Base-by-base conservation (phyloP, 2,329 filamentous ascomycete species). In the Sarocladium kiliense region DNA sequence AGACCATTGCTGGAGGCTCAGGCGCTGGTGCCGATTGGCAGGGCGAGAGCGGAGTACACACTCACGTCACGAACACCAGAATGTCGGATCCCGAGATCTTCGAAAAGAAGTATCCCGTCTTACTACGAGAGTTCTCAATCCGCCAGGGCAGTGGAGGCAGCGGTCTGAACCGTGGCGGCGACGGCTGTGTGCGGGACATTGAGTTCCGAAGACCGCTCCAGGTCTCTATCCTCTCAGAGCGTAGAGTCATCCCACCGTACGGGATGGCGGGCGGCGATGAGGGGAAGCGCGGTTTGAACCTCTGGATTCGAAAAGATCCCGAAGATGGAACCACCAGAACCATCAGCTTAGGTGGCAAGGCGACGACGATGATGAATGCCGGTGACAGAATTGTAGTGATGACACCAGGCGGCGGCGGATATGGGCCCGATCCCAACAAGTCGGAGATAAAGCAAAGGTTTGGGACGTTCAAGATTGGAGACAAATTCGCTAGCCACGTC, bases 61-160 rank as follows among this genome's bases (percentile, higher is more conserved):
- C 84, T 3, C 87, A 92, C 69, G 90, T 91, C 86, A 92, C 88
- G 6, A 92, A 92, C 66, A 92, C 88, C 2, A 79, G 88, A 14
- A 91, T 91, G 65, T 91, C 88, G 0, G 88, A 92, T 66, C 77
- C 85, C 0, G 88, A 92, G 66, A 80, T 90, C 11, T 87, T 91
- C 60, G 88, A 92, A 71, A 77, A 86, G 19, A 74, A 88, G 10
- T 91, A 91, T 63, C 88, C 88, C 0, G 58, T 58, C 36, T 39
- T 92, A 1, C 71, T 92, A 27, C 75, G 84, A 2, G 80, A 88
- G 62, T 91, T 91, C 65, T 77, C 77, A 2, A 70, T 91, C 6
- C 71, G 88, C 1, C 60, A 71, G 1, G 83, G 80, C 0, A 85
- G 80, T 42, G 58, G 57, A 18, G 57, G 63, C n/a, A 87, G 67